Evolutionary conservation across 2,329 filamentous ascomycete genomes (phyloP).

Genomic region (Phyllachora maydis): DNA sequence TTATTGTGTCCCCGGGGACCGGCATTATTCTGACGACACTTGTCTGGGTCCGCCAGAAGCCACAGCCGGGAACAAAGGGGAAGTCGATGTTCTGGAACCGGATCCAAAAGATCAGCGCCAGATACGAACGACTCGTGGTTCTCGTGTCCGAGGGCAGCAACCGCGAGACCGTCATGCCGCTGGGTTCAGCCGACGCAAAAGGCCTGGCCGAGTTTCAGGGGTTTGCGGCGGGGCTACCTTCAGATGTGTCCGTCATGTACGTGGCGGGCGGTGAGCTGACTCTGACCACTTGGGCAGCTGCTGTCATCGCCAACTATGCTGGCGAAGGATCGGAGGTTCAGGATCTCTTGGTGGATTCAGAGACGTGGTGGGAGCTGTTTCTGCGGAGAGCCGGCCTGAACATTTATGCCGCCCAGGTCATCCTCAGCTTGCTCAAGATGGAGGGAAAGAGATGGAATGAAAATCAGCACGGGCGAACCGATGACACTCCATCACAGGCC

Average conservation of each 20-base stretch:
- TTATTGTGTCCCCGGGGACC: conserved; percentile 46
- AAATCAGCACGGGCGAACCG: no score
- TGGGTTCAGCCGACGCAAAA: conserved; percentile 18
- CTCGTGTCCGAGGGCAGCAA: conserved; percentile 37
- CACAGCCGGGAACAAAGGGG: conserved; percentile 28
- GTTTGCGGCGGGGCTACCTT: conserved; percentile 21
- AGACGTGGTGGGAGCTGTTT: conserved; percentile 48
- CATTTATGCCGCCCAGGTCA: conserved; percentile 46
- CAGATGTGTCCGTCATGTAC: conserved; percentile 19
- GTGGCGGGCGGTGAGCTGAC: conserved; percentile 27
- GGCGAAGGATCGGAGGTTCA: conserved; percentile 7
- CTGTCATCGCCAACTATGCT: conserved; percentile 24
- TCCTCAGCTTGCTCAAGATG: conserved; percentile 24
- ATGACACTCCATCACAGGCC: no score
- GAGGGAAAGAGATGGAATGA: conserved; percentile 5
- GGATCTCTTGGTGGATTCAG: conserved; percentile 24
- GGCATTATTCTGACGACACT: conserved; percentile 53
- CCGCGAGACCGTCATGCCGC: conserved; percentile 15
- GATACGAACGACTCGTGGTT: conserved; percentile 49
- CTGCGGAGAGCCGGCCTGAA: conserved; percentile 47
- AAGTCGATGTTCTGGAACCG: conserved; percentile 29
- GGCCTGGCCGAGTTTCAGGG: conserved; percentile 27
- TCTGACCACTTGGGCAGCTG: conserved; percentile 32
- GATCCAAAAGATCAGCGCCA: conserved; percentile 26
- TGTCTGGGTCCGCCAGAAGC: conserved; percentile 50